Base-by-base conservation (phyloP, 2,329 filamentous ascomycete genomes). In the Berkeleyomyces rouxiae region DNA sequence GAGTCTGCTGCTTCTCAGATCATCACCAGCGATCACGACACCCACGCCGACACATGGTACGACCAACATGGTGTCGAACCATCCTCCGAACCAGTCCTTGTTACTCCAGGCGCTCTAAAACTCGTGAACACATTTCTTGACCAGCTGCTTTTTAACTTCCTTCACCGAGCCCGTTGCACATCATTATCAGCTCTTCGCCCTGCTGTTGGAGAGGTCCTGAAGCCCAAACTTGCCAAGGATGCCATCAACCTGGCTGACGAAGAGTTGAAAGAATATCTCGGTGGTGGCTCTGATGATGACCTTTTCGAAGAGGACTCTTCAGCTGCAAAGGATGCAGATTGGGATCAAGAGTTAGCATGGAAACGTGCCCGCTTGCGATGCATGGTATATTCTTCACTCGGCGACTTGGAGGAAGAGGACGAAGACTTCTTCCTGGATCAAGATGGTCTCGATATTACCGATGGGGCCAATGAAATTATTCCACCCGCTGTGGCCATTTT, bases 351-450 rank as follows among this genome's bases (percentile, higher is more conserved):
- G 70, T 79, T 91, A 63, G 86, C 91, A 16, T 99, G 93, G 91
- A 96, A 95, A 76, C 82, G 93, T 67, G 93, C 91, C 0, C 84
- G 93, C 62, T 76, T 99, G 69, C 84, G 93, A 65, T 96, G 93
- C 72, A 99, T 99, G 93, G 92, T 99, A 31, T 97, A 97, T 72
- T 97, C 91, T 7, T 91, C 93, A 7, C 78, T 99, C 5, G 93
- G 93, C 53, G 92, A 99, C 70, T 85, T 99, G 80, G 95, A 99
- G 72, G 93, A 99, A 74, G 91, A 97, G 67, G 93, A 99, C 67
- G 93, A 97, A 72, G 92, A 96, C 70, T 83, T 85, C 59, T 89
- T 89, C 70, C 87, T 95, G 71, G 84, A 90, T 67, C 84, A 90
- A 68, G 90, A 93, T 63, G 82, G 88, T 47, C 78, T 92, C 9